Base-by-base conservation (phyloP, 2,329 filamentous ascomycete species). In the Pseudogymnoascus pannorum region DNA sequence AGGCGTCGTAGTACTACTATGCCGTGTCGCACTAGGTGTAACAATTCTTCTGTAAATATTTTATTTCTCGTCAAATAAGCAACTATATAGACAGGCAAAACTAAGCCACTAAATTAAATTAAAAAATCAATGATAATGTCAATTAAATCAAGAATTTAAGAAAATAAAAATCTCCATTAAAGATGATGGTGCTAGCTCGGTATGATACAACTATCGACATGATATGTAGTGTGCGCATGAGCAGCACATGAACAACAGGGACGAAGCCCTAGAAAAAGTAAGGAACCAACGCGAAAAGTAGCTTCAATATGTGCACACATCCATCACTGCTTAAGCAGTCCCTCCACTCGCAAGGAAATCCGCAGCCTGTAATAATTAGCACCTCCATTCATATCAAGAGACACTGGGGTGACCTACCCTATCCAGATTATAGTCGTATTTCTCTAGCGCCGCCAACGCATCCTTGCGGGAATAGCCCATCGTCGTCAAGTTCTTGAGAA, bases 391-490 rank as follows among this genome's bases (percentile, higher is more conserved):
- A 54, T 12, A 7, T 31, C 16, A 54, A 54, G 2, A 31, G 4
- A 5, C 9, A 54, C 5, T 22, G 57, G 35, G 64, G 16, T 14
- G 62, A 78, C 86, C 77, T 77, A 96, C 93, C 84, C 90, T 91
- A 75, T 96, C 92, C 72, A 97, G 82, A 74, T 97, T 94, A 76
- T 97, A 97, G 76, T 97, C 92, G 73, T 89, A 96, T 74, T 93
- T 92, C 79, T 97, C 93, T 72, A 97, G 77, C 22, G 94, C 93
- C 58, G 80, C 79, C 35, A 97, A 77, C 14, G 91, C 89, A 58
- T 90, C 86, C 6, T 80, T 77, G 29, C 93, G 81, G 4, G 85
- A 76, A 72, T 95, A 97, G 0, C 93, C 93, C 92, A 97, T 96
- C 8, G 84, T 82, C 1, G 91, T 96, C 70, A 97, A 74, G 68